Percentiles rank a stretch among this genome's conserved stretches.
These are phyloP conservation scores for Sclerotinia subarctica DNA, from an alignment of 2,329 filamentous ascomycete species.

Conservation along the genomic window DNA sequence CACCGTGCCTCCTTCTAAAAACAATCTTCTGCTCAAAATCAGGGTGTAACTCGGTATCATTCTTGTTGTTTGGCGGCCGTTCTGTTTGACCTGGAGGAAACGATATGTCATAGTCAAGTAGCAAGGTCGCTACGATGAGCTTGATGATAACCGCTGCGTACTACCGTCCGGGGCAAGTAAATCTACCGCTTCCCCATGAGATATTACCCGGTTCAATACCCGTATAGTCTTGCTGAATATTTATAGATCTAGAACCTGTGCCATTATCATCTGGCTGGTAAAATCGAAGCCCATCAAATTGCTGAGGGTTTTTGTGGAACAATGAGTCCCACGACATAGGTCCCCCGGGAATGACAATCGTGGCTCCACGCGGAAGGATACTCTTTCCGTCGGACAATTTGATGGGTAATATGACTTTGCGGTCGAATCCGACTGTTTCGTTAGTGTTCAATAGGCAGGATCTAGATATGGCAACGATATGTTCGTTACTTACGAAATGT, in stretches of 20 bases:
- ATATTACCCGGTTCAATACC: no score
- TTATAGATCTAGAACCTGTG: no score
- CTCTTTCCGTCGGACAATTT: background rate
- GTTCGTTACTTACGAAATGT: background rate
- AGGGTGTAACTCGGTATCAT: background rate
- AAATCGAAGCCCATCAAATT: no score
- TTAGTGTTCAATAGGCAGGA: no score
- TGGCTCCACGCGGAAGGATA: background rate
- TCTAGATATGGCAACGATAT: no score
- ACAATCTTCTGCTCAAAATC: background rate
- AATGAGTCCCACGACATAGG: background rate
- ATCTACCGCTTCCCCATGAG: background rate
- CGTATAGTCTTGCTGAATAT: no score
- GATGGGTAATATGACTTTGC: background rate
- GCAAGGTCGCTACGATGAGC: background rate
- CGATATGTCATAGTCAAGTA: background rate
- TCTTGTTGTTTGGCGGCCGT: no score
- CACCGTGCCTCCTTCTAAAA: background rate
- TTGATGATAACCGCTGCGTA: background rate
- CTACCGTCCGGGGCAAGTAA: background rate
- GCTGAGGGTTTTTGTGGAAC: background rate
- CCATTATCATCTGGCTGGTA: no score
- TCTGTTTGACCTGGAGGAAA: background rate
- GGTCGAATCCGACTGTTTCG: no score
- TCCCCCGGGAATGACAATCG: background rate